Conservation (phyloP, 352 stramenopile species). For the Globisporangium acanthophoron region DNA sequence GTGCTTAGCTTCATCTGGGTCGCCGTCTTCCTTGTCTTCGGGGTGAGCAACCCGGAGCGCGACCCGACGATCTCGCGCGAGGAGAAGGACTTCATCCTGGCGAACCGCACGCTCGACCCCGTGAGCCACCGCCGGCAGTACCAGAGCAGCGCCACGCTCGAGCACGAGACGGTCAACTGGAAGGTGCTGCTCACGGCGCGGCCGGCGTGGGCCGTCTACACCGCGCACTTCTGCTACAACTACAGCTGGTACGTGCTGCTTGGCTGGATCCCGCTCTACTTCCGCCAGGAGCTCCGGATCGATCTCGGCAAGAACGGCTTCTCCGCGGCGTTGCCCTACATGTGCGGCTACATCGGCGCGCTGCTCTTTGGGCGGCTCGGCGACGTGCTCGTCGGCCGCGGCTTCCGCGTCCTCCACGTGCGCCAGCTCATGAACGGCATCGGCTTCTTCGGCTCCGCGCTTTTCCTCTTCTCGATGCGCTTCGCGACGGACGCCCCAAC, state of each 20-base stretch:
- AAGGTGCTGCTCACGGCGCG: slow-evolving; percentile 55
- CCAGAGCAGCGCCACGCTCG: slow-evolving; percentile 28
- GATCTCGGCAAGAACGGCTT: slow-evolving; percentile 66
- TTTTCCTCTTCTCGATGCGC: slow-evolving; percentile 69
- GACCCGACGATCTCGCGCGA: slow-evolving; percentile 53
- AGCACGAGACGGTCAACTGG: slow-evolving; percentile 60
- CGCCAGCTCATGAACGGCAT: slow-evolving; percentile 75
- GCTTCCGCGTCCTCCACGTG: slow-evolving; percentile 65
- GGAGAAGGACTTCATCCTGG: slow-evolving; percentile 60
- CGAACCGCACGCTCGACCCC: slow-evolving; percentile 48
- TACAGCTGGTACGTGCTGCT: slow-evolving; percentile 87
- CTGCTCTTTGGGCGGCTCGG: slow-evolving; percentile 65
- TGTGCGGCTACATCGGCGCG: slow-evolving; percentile 72
- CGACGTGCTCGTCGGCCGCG: slow-evolving; percentile 59
- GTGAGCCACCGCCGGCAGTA: slow-evolving; percentile 33
- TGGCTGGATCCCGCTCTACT: slow-evolving; percentile 87
- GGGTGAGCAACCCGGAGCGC: slow-evolving; percentile 57
- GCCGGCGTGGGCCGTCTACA: slow-evolving; percentile 79
- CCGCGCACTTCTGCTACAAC: slow-evolving; percentile 84
- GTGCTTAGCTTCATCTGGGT: slow-evolving; percentile 76
- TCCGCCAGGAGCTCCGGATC: slow-evolving; percentile 70
- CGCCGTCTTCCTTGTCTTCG: slow-evolving; percentile 45
- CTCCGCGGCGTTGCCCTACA: slow-evolving; percentile 66
- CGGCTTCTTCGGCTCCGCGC: slow-evolving; percentile 63
- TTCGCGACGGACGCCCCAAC: slow-evolving; percentile 42